These are phyloP conservation scores for Xylaria cubensis DNA, from an alignment of 495 filamentous ascomycete genomes.

Conservation along the genomic window DNA sequence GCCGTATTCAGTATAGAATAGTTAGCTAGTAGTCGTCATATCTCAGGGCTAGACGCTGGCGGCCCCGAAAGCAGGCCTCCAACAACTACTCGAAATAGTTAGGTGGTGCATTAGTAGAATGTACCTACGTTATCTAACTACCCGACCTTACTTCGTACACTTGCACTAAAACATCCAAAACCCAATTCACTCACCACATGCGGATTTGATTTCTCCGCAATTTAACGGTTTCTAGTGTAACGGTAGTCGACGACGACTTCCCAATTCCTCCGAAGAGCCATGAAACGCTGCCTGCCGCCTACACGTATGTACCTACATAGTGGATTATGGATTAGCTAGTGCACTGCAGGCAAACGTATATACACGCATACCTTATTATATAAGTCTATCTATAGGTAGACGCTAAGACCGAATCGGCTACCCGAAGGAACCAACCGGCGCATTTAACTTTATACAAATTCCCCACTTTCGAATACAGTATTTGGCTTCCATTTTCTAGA, in stretches of 20 bases:
- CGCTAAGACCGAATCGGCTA: not conserved
- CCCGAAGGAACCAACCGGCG: constrained; percentile 6
- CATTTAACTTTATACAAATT: not conserved
- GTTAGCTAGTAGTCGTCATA: not conserved
- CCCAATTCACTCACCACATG: not conserved
- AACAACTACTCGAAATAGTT: not conserved
- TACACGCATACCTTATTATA: not conserved
- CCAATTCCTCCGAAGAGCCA: not conserved
- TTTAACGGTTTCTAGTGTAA: not conserved
- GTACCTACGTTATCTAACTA: not conserved
- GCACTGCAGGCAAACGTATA: not conserved
- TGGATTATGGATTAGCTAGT: not conserved
- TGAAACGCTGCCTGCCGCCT: not conserved
- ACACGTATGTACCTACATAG: not conserved
- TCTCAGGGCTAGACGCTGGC: not conserved
- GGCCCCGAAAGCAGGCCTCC: not conserved
- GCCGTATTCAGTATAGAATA: not conserved
- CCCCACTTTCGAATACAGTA: not conserved
- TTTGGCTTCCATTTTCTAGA: constrained; percentile 9
- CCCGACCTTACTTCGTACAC: not conserved
- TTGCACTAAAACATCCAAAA: not conserved
- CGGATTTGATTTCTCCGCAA: not conserved
- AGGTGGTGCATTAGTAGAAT: not conserved
- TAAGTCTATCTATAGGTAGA: not conserved
- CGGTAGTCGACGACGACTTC: not conserved